Conservation (phyloP, 2,329 filamentous ascomycete species). For the Paecilomyces niveus region DNA sequence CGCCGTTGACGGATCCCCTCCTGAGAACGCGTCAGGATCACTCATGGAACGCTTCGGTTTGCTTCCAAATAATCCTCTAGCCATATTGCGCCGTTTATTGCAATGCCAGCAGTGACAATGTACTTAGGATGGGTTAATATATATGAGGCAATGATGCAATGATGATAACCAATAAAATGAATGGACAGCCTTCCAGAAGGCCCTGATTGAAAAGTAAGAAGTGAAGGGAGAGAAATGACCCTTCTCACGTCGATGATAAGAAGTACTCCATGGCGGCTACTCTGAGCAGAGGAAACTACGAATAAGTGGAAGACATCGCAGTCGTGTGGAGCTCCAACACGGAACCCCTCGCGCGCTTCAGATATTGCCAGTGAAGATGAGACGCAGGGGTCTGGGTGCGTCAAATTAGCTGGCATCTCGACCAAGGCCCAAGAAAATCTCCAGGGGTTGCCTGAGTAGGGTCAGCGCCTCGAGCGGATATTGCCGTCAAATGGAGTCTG, state of each 20-base stretch:
- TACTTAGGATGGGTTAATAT: background rate
- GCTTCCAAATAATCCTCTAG: slow-evolving; percentile 20
- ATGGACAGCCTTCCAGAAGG: slow-evolving; percentile 35
- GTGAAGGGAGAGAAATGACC: slow-evolving; percentile 4
- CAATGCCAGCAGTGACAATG: slow-evolving; percentile 2
- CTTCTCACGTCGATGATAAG: slow-evolving; percentile 7
- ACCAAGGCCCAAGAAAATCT: background rate
- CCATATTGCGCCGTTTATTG: slow-evolving; percentile 15
- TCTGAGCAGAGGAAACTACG: slow-evolving; percentile 12
- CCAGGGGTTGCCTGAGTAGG: background rate
- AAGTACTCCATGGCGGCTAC: slow-evolving; percentile 8
- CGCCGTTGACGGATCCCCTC: slow-evolving; percentile 18
- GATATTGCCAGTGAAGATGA: background rate
- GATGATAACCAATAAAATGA: slow-evolving; percentile 15
- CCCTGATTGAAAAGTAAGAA: slow-evolving; percentile 9
- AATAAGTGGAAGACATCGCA: background rate
- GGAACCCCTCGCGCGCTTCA: background rate
- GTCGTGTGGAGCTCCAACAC: background rate
- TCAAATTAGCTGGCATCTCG: background rate
- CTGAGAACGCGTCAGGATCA: slow-evolving; percentile 23
- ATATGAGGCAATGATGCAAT: background rate
- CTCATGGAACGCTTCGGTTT: slow-evolving; percentile 24
- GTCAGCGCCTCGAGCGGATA: background rate
- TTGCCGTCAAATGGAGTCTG: background rate
- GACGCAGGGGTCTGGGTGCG: background rate